Evolutionary conservation across 2,329 filamentous ascomycete genomes (phyloP).

Genomic region (Paradendryphiella salina): DNA sequence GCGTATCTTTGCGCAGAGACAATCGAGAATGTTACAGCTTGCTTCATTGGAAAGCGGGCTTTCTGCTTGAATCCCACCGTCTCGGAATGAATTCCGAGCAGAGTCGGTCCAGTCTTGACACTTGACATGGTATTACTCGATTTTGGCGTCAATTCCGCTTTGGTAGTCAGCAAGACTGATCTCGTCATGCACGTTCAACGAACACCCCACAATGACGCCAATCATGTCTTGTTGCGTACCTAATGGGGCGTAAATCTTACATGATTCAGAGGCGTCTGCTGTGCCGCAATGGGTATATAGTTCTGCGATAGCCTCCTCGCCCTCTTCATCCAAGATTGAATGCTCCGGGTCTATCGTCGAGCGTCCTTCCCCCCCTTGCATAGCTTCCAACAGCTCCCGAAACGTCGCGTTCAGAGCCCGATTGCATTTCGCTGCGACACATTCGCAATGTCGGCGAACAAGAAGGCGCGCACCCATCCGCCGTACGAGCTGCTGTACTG

Average conservation of each 20-base stretch:
- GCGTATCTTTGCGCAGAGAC: background rate
- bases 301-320: too few relatives aligned
- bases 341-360: background rate
- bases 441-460: constrained; percentile 28
- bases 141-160: constrained; percentile 3
- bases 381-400: background rate
- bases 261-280: background rate
- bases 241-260: background rate
- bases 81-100: too few relatives aligned
- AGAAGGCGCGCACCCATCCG: constrained; percentile 40
- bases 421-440: background rate
- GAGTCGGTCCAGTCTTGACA: too few relatives aligned
- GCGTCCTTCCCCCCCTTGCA: background rate
- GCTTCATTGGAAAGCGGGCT: too few relatives aligned
- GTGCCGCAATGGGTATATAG: background rate
- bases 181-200: background rate
- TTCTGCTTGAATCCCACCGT: too few relatives aligned
- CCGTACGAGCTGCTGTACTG: constrained; percentile 72
- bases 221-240: background rate
- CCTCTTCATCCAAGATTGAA: constrained; percentile 1
- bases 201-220: constrained; percentile 25
- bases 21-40: too few relatives aligned
- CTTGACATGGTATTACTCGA: background rate
- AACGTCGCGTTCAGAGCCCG: background rate
- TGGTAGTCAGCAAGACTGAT: background rate